Evolutionary conservation across 163 green algal genomes (phyloP).

Genomic region (Scenedesmus sp.): DNA sequence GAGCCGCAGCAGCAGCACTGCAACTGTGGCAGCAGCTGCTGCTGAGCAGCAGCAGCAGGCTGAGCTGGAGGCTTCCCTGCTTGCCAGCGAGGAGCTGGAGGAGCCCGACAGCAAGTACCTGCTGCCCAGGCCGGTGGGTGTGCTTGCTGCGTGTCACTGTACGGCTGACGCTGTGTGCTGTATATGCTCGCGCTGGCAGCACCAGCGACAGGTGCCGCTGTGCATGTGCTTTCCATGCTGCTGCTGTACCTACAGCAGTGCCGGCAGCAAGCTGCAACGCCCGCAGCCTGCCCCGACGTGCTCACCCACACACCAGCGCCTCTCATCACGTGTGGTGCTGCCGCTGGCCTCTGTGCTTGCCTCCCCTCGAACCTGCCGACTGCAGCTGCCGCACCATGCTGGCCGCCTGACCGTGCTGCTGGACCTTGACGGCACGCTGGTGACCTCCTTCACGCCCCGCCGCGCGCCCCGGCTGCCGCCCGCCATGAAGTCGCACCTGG

Average conservation of each 20-base stretch:
- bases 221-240: not conserved
- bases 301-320: too few relatives aligned
- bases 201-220: not conserved
- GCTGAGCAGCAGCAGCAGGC: slow-evolving; percentile 3
- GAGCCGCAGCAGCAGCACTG: slow-evolving; percentile 40
- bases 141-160: not conserved
- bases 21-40: slow-evolving; percentile 4
- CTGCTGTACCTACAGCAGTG: not conserved
- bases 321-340: too few relatives aligned
- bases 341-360: not conserved
- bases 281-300: not conserved
- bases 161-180: not conserved
- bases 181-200: not conserved
- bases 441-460: slow-evolving; percentile 86
- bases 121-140: slow-evolving; percentile 34
- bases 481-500: slow-evolving; percentile 75
- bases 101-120: slow-evolving; percentile 21
- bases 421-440: slow-evolving; percentile 93
- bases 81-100: not conserved
- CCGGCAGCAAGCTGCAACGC: too few relatives aligned
- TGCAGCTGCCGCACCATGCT: slow-evolving; percentile 20
- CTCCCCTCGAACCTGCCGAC: not conserved
- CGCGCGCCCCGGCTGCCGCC: slow-evolving; percentile 79
- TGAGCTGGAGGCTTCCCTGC: not conserved
- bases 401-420: slow-evolving; percentile 86